Evolutionary conservation across 148 eudicot genomes (phyloP).

Genomic region (Nepenthes gracilis): DNA sequence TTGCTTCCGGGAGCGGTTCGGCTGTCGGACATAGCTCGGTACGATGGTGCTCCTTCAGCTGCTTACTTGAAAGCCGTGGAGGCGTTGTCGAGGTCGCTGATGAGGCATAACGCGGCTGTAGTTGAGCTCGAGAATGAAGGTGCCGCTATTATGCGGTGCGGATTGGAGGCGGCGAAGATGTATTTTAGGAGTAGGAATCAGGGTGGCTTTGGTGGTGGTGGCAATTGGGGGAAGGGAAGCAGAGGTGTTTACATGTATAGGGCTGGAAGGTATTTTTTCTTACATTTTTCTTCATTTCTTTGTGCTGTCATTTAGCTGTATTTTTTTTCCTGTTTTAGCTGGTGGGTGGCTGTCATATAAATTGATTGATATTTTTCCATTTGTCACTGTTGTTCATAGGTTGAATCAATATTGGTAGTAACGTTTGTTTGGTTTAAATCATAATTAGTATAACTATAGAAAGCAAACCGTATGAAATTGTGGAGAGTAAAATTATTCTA

Average conservation of each 20-base stretch:
- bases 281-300: neutral
- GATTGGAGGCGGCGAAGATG: conserved; percentile 54
- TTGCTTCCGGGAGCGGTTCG: conserved; percentile 25
- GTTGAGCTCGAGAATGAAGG: conserved; percentile 58
- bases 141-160: conserved; percentile 59
- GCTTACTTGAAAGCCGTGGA: conserved; percentile 59
- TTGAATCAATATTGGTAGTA: neutral
- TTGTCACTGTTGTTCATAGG: neutral
- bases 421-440: no score
- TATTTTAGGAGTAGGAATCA: conserved; percentile 45
- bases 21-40: conserved; percentile 44
- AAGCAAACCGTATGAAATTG: no score
- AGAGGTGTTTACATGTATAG: conserved; percentile 59
- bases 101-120: conserved; percentile 56
- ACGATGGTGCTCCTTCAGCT: conserved; percentile 48
- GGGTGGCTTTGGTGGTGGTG: conserved; percentile 6
- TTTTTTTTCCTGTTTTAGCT: neutral
- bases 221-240: conserved; percentile 17
- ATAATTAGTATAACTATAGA: no score
- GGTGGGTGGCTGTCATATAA: neutral
- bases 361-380: neutral
- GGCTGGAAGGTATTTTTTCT: conserved; percentile 59
- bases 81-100: conserved; percentile 49
- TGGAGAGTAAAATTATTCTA: no score
- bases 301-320: neutral